A percentile compares a stretch with the other conserved stretches of the same genome.
These are phyloP conservation scores for Collariella sp. DNA, from an alignment of 495 filamentous ascomycete species.

Conservation along the genomic window DNA sequence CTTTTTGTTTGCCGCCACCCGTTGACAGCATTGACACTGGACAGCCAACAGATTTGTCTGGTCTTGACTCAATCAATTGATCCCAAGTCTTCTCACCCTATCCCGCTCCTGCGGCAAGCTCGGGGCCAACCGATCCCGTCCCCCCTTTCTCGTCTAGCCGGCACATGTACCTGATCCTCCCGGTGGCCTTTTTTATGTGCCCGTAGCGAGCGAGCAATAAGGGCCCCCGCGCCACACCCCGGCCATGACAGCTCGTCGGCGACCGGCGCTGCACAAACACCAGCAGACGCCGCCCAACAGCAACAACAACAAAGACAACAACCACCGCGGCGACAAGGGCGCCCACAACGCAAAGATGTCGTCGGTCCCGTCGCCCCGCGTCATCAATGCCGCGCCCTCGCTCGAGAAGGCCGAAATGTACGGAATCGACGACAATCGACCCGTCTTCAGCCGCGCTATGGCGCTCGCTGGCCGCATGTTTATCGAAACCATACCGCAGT, in stretches of 20 bases:
- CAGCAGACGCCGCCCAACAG: constrained; percentile 25
- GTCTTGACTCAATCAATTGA: background rate
- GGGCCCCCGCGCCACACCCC: constrained; percentile 15
- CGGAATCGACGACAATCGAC: constrained; percentile 47
- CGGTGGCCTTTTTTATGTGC: constrained; percentile 14
- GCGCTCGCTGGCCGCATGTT: constrained; percentile 47
- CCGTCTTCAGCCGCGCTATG: constrained; percentile 45
- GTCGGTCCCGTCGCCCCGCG: constrained; percentile 32
- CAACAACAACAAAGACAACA: constrained; percentile 11
- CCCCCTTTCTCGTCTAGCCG: background rate
- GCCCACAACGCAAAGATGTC: constrained; percentile 8
- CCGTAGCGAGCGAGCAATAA: constrained; percentile 6
- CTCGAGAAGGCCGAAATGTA: constrained; percentile 49
- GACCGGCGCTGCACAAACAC: constrained; percentile 29
- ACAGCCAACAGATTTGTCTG: background rate
- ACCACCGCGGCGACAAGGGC: constrained; percentile 26
- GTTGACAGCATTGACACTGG: background rate
- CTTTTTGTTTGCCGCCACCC: no score
- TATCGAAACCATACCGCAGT: constrained; percentile 56
- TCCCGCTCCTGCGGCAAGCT: background rate
- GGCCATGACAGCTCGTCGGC: constrained; percentile 30
- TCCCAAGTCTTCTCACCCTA: background rate
- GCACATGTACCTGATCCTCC: background rate
- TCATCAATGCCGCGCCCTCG: constrained; percentile 48
- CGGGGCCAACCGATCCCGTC: constrained; percentile 2